A percentile compares a stretch with the other conserved stretches of the same genome.
Conservation (phyloP, 2,329 filamentous ascomycete species). For the Davidsoniella neocaledoniae region DNA sequence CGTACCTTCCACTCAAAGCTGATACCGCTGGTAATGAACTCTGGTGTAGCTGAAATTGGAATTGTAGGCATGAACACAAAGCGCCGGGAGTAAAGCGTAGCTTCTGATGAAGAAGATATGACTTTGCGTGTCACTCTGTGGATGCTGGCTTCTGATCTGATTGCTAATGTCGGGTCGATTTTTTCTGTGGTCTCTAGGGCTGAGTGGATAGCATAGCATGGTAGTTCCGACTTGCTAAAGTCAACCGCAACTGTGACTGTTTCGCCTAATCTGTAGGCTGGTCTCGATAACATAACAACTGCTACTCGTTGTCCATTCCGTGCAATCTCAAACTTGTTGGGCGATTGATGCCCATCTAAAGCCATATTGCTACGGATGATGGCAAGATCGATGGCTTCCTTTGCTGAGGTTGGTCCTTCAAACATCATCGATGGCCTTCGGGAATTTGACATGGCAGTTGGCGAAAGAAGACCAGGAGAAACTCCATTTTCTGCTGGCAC, state of each 20-base stretch:
- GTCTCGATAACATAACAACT: slow-evolving; percentile 73
- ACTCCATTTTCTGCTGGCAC: slow-evolving; percentile 27
- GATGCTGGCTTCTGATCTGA: slow-evolving; percentile 73
- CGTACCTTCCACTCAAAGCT: slow-evolving; percentile 76
- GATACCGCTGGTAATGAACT: slow-evolving; percentile 81
- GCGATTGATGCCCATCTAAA: slow-evolving; percentile 52
- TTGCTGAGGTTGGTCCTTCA: slow-evolving; percentile 45
- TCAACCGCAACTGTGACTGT: slow-evolving; percentile 71
- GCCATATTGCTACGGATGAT: slow-evolving; percentile 68
- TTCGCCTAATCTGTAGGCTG: slow-evolving; percentile 79
- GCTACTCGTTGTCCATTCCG: slow-evolving; percentile 84
- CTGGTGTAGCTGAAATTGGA: slow-evolving; percentile 67
- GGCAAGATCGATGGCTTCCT: slow-evolving; percentile 79
- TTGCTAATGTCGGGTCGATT: slow-evolving; percentile 61
- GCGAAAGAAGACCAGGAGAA: slow-evolving; percentile 49
- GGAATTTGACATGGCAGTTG: slow-evolving; percentile 40
- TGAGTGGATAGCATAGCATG: slow-evolving; percentile 71
- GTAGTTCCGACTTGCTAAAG: slow-evolving; percentile 59
- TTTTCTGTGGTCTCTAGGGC: slow-evolving; percentile 77
- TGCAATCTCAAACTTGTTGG: slow-evolving; percentile 91
- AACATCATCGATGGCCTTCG: slow-evolving; percentile 34
- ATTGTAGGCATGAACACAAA: slow-evolving; percentile 72
- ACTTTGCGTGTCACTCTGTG: slow-evolving; percentile 72
- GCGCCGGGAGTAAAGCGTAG: slow-evolving; percentile 62
- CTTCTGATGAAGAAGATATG: slow-evolving; percentile 63